Evolutionary conservation across 2,329 filamentous ascomycete species (phyloP), one percentile per base, ranked within the genome.

Genomic region (Penicillium sp.): DNA sequence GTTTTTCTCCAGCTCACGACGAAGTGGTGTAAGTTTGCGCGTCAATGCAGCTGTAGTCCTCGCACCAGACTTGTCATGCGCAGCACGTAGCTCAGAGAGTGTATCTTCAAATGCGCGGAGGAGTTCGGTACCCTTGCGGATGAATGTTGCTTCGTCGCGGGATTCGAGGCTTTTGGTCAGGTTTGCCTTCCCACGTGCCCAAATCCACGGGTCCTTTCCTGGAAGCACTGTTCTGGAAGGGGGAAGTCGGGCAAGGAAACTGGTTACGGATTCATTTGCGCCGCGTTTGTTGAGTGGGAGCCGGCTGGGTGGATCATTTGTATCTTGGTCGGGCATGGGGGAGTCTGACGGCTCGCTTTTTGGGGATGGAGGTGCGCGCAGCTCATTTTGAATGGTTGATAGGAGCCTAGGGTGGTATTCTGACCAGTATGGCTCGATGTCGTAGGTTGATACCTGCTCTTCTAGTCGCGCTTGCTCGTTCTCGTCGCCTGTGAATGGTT

Each of bases 161-260:
- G 59, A 26, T 19, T 49, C 35, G 1, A 52, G 24, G 56, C 71
- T 78, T 45, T 68, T 61, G 16, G 73, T 74, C 5, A 74, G 72
- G 3, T 51, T 22, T 67, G 63, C 0, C 88, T 9, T 88, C 70
- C 91, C 91, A 52, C 81, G 82, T 43, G 90, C 83, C 77, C 83
- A 91, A 48, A 96, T 90, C 89, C 90, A 95, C 0, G 82, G 82
- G 3, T 82, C 79, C 0, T 75, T 64, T 0, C 66, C 66, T 1
- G 71, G 74, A 3, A 75, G 70, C 2, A 78, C 72, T 1, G 87
- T 90, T 1, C 82, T 87, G 3, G 82, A 81, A 0, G 91, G 90
- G 0, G 88, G 88, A 0, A 93, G 78, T 9, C 90, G 85, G 9
- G 75, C 58, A 2, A 95, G 74, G 65, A 96, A 96, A 1, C 82